A percentile compares a stretch with the other conserved stretches of the same genome.
These are phyloP conservation scores for Ceriops decandra DNA, from an alignment of 345 rosid genomes.

Conservation along the genomic window DNA sequence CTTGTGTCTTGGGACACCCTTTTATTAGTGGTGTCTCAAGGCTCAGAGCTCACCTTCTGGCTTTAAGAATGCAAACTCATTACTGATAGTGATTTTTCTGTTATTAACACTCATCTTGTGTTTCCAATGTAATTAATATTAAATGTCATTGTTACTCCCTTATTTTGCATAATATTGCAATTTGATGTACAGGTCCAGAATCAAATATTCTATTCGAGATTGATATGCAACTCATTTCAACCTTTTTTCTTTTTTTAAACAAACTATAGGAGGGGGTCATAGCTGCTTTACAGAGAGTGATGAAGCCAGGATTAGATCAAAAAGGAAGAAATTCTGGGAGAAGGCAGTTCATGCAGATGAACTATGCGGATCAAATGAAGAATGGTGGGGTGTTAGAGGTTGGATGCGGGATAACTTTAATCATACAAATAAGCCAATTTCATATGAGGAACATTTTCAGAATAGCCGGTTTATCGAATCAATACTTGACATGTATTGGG, in stretches of 20 bases:
- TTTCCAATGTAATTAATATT: no score
- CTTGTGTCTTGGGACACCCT: no score
- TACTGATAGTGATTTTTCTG: no score
- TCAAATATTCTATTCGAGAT: background rate
- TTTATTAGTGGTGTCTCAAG: no score
- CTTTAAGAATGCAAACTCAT: no score
- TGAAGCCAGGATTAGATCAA: conserved; percentile 77
- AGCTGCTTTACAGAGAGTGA: conserved; percentile 91
- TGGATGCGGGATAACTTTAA: conserved; percentile 87
- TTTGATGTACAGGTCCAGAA: no score
- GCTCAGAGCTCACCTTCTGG: no score
- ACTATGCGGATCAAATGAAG: conserved; percentile 72
- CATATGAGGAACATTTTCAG: conserved; percentile 70
- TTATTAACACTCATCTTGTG: no score
- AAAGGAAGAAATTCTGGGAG: conserved; percentile 90
- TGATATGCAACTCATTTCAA: background rate
- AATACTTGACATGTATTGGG: conserved; percentile 85
- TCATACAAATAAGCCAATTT: conserved; percentile 62
- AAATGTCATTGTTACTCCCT: no score
- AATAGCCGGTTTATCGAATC: conserved; percentile 87
- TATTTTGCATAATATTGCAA: no score
- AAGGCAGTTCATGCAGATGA: conserved; percentile 82
- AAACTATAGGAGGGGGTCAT: conserved; percentile 81
- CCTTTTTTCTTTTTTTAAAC: background rate
- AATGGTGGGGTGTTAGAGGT: conserved; percentile 99